Conservation (phyloP, 2,329 filamentous ascomycete genomes). For the Parascedosporium putredinis region DNA sequence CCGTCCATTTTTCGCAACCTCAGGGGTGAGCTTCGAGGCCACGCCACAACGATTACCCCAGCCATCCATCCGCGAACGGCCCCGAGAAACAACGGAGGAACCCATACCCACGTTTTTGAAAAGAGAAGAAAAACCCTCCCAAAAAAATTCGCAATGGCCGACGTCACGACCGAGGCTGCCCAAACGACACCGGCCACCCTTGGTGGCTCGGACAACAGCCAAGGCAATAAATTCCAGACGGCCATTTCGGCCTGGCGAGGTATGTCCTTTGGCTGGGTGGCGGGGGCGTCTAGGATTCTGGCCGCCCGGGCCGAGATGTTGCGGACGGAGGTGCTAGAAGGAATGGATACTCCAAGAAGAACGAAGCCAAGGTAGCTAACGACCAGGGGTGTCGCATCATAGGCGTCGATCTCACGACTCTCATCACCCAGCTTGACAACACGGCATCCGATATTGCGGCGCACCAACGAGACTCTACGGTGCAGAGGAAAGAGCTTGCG, state of each 20-base stretch:
- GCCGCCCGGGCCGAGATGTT: no score
- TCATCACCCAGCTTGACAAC: conserved; percentile 78
- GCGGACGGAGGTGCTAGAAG: no score
- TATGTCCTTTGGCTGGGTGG: no score
- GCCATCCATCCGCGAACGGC: no score
- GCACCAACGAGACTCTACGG: conserved; percentile 88
- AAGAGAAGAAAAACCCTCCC: not conserved
- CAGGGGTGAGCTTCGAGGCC: not conserved
- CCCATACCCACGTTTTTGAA: no score
- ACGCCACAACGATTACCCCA: not conserved
- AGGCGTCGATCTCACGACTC: conserved; percentile 79
- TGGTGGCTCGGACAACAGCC: not conserved
- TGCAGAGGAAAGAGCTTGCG: conserved; percentile 93
- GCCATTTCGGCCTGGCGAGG: conserved; percentile 95
- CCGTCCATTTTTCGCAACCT: not conserved
- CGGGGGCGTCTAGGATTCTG: no score
- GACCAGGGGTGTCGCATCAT: conserved; percentile 5
- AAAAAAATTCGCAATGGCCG: conserved; percentile 2
- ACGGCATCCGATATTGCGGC: conserved; percentile 92
- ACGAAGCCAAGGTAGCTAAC: no score
- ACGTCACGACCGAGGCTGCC: not conserved
- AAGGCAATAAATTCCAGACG: conserved; percentile 74
- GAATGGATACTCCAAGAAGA: no score
- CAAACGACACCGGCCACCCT: not conserved
- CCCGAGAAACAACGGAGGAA: no score